Evolutionary conservation across 2,329 filamentous ascomycete genomes (phyloP).

Genomic region (Monilinia fructigena): DNA sequence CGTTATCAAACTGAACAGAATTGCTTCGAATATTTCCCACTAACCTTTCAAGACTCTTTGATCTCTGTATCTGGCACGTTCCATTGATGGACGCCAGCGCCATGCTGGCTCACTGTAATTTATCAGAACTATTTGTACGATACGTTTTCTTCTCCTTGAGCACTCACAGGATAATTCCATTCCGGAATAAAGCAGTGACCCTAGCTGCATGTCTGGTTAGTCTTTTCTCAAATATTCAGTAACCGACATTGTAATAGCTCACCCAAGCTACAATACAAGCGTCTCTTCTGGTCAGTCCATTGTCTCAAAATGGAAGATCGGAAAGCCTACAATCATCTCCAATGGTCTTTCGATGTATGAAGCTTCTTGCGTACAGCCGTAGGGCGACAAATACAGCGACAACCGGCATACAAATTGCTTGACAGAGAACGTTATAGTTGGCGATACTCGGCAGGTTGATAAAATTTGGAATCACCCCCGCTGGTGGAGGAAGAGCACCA

Average conservation of each 20-base stretch:
- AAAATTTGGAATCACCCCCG: conserved; percentile 9
- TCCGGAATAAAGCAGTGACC: conserved; percentile 1
- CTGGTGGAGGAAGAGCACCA: neutral
- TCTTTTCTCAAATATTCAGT: neutral
- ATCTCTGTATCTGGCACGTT: neutral
- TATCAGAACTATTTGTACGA: neutral
- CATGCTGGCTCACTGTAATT: neutral
- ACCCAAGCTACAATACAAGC: conserved; percentile 6
- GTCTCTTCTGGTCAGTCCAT: neutral
- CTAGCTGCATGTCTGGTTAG: neutral
- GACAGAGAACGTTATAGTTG: conserved; percentile 8
- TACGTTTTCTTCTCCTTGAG: neutral
- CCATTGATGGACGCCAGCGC: conserved; percentile 4
- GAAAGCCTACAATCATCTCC: conserved; percentile 8
- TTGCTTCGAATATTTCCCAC: neutral
- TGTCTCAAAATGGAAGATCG: neutral
- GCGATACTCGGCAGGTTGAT: neutral
- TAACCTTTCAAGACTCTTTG: neutral
- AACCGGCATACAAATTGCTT: conserved; percentile 4
- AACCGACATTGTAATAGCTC: no score
- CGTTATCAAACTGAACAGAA: neutral
- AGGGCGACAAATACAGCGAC: neutral
- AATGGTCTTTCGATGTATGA: neutral
- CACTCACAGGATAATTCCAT: conserved; percentile 7
- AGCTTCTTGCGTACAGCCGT: neutral